Conservation (phyloP, 2,329 filamentous ascomycete genomes). For the Ploettnerulaceae sp. region DNA sequence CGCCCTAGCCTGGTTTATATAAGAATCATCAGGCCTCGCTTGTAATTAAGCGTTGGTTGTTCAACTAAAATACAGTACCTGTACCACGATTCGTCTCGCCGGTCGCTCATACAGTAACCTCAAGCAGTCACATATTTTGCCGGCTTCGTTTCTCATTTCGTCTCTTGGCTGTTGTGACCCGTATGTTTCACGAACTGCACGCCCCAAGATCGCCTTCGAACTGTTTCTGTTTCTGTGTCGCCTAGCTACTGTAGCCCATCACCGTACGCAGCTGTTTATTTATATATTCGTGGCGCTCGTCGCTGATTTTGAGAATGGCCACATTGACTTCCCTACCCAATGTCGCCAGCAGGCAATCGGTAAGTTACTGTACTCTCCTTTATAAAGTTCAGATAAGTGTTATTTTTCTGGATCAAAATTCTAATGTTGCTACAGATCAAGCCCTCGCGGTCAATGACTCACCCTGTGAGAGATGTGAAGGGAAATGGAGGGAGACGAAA, state of each 20-base stretch:
- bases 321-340: neutral
- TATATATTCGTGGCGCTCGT: neutral
- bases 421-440: constrained; percentile 20
- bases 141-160: constrained; percentile 1
- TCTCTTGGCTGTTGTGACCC: neutral
- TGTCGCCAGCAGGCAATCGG: neutral
- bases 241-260: neutral
- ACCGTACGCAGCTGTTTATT: neutral
- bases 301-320: constrained; percentile 1
- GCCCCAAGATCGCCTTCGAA: constrained; percentile 2
- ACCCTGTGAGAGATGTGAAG: constrained; percentile 21
- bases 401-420: constrained; percentile 7
- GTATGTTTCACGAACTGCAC: constrained; percentile 10
- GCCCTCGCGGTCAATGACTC: constrained; percentile 27
- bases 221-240: constrained; percentile 6
- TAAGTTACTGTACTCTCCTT: constrained; percentile 4
- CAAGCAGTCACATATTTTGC: neutral
- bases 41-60: no score
- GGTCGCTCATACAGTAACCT: neutral
- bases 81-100: constrained; percentile 2
- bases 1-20: no score
- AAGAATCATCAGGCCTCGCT: neutral
- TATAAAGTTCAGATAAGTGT: neutral
- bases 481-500: constrained; percentile 20
- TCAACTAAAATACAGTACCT: no score